Evolutionary conservation across 2,329 filamentous ascomycete species (phyloP), one percentile per base, ranked within the genome.

Genomic region (Ophiostoma himal-ulmi): DNA sequence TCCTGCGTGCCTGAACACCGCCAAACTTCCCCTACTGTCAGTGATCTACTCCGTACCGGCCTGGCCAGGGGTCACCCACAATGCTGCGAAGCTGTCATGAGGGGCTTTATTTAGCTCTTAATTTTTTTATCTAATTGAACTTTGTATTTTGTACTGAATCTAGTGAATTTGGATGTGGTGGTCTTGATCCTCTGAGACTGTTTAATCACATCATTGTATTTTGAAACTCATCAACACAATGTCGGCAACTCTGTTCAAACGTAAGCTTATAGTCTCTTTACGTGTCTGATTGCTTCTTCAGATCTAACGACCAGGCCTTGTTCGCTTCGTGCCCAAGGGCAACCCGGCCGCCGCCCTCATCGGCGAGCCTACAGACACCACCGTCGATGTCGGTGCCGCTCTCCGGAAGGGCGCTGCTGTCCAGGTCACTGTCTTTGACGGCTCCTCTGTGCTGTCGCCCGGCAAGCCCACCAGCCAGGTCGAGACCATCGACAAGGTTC

Each of bases 351-450:
- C 82, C 72, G 76, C 86, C 69, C 78, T 86, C 67, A 84, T 88
- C 74, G 86, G 86, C 44, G 82, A 89, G 74, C 86, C 86, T 1
- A 78, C 82, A 44, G 82, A 86, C 72, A 77, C 80, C 30, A 77
- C 81, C 11, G 73, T 87, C 41, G 86, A 89, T 75, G 83, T 90
- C 64, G 87, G 87, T 64, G 76, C 82, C 36, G 86, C 86, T 20
- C 77, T 88, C 37, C 82, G 83, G 73, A 82, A 85, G 65, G 85
- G 85, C 48, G 79, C 85, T 72, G 83, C 88, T 57, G 86, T 89
- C 48, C 75, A 81, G 37, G 86, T 87, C 65, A 80, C 81, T 57
- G 80, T 87, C 7, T 89, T 86, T 78, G 85, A 83, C 34, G 87
- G 88, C 22, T 80, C 79, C 1, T 89, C 88, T 1, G 84, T 88